A percentile compares a stretch with the other conserved stretches of the same genome.
These are phyloP conservation scores for Voacanga thouarsii DNA, from an alignment of 257 asterid species.

Conservation along the genomic window DNA sequence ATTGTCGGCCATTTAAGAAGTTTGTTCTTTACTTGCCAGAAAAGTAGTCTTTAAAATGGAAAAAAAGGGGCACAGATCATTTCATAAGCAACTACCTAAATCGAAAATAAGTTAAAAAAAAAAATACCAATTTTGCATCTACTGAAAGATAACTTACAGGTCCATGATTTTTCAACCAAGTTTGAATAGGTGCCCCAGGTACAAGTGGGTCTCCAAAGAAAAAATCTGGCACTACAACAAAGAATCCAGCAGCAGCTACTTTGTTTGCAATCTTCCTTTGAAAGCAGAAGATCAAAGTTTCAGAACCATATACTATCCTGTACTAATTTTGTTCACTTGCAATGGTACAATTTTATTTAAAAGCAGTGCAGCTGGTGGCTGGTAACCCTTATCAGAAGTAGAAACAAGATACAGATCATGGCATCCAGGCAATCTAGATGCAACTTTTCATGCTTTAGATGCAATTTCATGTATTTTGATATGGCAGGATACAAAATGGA, in stretches of 20 bases:
- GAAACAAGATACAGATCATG: background rate
- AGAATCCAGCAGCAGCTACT: slow-evolving; percentile 60
- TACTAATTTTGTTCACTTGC: background rate
- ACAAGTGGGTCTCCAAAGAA: slow-evolving; percentile 47
- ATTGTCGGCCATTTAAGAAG: background rate
- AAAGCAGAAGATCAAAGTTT: slow-evolving; percentile 6
- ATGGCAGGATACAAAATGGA: background rate
- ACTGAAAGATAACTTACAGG: slow-evolving; percentile 39
- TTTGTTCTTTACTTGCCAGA: background rate
- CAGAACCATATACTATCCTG: background rate
- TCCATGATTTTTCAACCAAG: slow-evolving; percentile 57
- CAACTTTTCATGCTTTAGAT: background rate
- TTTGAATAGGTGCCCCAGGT: slow-evolving; percentile 28
- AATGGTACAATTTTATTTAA: background rate
- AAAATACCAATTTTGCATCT: background rate
- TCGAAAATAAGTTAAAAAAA: background rate
- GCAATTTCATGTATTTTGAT: background rate
- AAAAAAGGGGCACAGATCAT: background rate
- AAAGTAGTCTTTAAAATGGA: background rate
- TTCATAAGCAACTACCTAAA: background rate
- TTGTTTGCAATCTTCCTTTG: slow-evolving; percentile 65
- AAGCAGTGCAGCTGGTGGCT: background rate
- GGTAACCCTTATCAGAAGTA: background rate
- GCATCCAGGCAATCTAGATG: background rate
- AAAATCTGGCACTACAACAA: slow-evolving; percentile 60